Base-by-base conservation (phyloP, 805 yeast genomes). In the Kluyveromyces nonfermentans region DNA sequence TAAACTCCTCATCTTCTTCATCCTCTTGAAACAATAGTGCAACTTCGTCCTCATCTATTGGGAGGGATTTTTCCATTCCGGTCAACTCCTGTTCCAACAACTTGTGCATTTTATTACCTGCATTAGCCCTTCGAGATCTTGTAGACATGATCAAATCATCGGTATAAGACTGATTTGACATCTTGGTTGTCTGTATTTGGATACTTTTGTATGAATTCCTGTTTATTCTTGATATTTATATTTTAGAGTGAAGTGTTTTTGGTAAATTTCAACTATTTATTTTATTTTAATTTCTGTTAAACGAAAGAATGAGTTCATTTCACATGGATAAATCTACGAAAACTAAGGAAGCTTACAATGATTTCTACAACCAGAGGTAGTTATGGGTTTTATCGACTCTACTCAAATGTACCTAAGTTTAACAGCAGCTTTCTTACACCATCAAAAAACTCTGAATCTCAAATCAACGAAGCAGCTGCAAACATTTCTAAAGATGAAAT, bases 51-150 rank as follows among this genome's bases (percentile, higher is more conserved):
- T 85, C 94, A 35, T 84, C 95, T 35, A 85, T 87, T 3, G 69
- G 71, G 14, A 67, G 69, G 4, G 59, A 55, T 28, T 44, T 51
- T 4, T 52, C 45, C 35, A 53, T 48, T 44, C 57, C 47, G 15
- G 77, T 82, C 10, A 62, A 44, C 40, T 63, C 95, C 22, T 85
- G 72, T 46, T 79, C 83, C 16, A 93, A 67, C 47, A 93, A 71
- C 45, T 78, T 78, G 54, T 77, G 77, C 59, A 93, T 69, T 43
- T 93, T 71, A 42, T 85, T 82, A 14, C 98, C 98, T 1, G 98
- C 98, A 65, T 90, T 93, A 36, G 87, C 63, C 43, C 98, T 77
- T 50, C 86, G 71, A 47, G 77, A 67, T 48, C 97, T 74, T 3
- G 95, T 82, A 17, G 84, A 78, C 52, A 83, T 82, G 44, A 87